These are phyloP conservation scores for Fusarium burgessii DNA, from an alignment of 2,329 filamentous ascomycete species.

Conservation along the genomic window DNA sequence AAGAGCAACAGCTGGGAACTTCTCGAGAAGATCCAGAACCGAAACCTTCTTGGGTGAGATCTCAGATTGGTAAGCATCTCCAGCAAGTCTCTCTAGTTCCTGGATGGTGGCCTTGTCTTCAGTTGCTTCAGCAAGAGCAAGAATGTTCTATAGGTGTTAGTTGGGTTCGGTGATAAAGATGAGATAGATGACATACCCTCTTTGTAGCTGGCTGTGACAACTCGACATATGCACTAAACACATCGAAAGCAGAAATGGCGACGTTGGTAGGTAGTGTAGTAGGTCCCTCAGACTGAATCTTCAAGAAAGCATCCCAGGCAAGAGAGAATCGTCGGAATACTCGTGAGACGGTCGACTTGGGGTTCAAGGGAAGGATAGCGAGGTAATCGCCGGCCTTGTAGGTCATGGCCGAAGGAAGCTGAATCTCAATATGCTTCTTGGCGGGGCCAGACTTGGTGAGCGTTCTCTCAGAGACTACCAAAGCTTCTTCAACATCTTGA, in stretches of 20 bases:
- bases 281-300: constrained; percentile 65
- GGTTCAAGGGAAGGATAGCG: constrained; percentile 78
- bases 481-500: constrained; percentile 43
- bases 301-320: constrained; percentile 75
- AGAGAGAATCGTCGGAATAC: constrained; percentile 75
- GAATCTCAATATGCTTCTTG: constrained; percentile 76
- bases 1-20: constrained; percentile 68
- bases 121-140: constrained; percentile 61
- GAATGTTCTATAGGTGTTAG: constrained; percentile 50
- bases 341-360: constrained; percentile 68
- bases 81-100: constrained; percentile 61
- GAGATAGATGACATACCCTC: constrained; percentile 57
- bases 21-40: constrained; percentile 76
- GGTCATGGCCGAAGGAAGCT: constrained; percentile 72
- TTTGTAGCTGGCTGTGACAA: constrained; percentile 78
- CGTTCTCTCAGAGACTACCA: constrained; percentile 39
- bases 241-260: constrained; percentile 70
- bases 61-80: constrained; percentile 60
- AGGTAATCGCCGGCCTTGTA: constrained; percentile 84
- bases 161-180: background rate
- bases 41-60: constrained; percentile 70
- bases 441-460: constrained; percentile 40
- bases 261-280: constrained; percentile 66
- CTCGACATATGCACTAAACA: constrained; percentile 79
- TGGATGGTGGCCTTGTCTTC: constrained; percentile 58